A percentile compares a stretch with the other conserved stretches of the same genome.
phyloP scores from a whole-genome alignment of 257 asterid species.

The Prunella vulgaris region DNA sequence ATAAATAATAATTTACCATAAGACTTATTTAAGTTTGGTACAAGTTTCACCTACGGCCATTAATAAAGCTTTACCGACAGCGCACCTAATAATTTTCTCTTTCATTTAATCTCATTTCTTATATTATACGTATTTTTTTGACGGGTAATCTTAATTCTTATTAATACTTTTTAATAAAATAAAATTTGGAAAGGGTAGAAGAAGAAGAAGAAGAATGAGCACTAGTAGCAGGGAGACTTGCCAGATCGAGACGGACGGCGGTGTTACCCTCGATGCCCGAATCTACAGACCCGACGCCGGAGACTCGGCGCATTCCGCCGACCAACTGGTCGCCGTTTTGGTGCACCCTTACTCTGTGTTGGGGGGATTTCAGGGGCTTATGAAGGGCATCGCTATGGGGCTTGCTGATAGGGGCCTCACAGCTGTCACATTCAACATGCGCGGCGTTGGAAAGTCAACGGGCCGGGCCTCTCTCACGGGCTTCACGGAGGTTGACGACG shows the following conservation, averaged over 20 bases:
- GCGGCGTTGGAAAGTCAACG: slow-evolving; percentile 83
- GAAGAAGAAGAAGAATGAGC: slow-evolving; percentile 16
- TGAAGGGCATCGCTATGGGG: slow-evolving; percentile 71
- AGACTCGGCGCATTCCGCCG: slow-evolving; percentile 17
- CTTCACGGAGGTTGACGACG: slow-evolving; percentile 67
- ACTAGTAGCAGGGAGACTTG: slow-evolving; percentile 35
- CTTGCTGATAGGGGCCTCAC: slow-evolving; percentile 53
- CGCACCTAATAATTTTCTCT: no score
- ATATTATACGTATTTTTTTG: no score
- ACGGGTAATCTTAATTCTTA: no score
- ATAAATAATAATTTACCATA: no score
- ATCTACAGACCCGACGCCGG: slow-evolving; percentile 39
- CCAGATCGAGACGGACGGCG: slow-evolving; percentile 44
- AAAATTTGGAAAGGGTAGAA: no score
- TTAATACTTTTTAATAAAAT: no score
- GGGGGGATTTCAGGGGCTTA: slow-evolving; percentile 78
- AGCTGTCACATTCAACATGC: slow-evolving; percentile 69
- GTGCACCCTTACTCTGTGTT: slow-evolving; percentile 77
- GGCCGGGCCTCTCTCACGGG: slow-evolving; percentile 81
- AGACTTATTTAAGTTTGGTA: no score
- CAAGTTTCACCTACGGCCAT: no score
- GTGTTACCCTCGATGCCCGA: slow-evolving; percentile 51
- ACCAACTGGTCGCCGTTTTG: slow-evolving; percentile 37
- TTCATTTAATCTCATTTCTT: no score
- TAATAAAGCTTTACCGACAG: no score